These are phyloP conservation scores for Termitomyces sp. DNA, from an alignment of 768 basidiomycete species.

Conservation along the genomic window DNA sequence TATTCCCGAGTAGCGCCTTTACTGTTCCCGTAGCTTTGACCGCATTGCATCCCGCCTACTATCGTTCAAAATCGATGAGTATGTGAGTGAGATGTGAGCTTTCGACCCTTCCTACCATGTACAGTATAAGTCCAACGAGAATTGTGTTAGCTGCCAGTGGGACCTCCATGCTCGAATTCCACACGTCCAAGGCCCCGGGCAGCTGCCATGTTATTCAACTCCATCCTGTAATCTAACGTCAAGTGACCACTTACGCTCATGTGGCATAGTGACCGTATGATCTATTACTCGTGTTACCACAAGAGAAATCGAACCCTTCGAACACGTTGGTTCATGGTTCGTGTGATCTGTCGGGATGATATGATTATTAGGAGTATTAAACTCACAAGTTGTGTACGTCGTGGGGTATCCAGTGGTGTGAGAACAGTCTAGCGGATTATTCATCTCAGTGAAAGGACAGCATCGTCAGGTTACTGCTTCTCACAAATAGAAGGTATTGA, in stretches of 20 bases:
- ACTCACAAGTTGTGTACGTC: background rate
- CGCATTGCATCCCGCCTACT: slow-evolving; percentile 1
- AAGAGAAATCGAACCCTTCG: background rate
- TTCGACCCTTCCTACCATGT: background rate
- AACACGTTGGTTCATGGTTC: background rate
- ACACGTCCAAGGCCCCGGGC: background rate
- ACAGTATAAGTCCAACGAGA: slow-evolving; percentile 2
- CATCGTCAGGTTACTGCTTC: too few species aligned
- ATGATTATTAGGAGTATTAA: background rate
- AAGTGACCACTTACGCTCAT: background rate
- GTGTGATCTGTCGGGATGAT: background rate
- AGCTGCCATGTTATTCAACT: background rate
- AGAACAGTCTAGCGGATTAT: too few species aligned
- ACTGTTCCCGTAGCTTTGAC: background rate
- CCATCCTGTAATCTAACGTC: background rate
- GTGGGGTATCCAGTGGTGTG: background rate
- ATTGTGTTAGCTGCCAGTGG: background rate
- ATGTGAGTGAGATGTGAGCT: background rate
- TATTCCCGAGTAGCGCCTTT: background rate
- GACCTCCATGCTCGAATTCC: background rate
- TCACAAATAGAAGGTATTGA: too few species aligned
- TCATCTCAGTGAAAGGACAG: too few species aligned
- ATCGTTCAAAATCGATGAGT: background rate
- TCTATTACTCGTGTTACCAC: background rate
- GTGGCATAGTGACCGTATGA: background rate